Base-by-base conservation (phyloP, 2,329 filamentous ascomycete species). In the Biscogniauxia marginata region DNA sequence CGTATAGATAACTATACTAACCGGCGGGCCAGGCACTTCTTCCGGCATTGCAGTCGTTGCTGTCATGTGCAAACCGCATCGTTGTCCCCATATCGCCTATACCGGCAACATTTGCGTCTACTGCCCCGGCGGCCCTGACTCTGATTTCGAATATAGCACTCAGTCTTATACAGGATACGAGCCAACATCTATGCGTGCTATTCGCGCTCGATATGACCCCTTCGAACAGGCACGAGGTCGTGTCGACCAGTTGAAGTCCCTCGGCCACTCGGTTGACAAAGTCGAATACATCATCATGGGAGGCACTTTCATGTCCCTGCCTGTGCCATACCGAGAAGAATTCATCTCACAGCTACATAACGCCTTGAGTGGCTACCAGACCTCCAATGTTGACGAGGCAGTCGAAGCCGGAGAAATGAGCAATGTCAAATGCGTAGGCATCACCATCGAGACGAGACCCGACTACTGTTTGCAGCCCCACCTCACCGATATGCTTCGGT, bases 241-340 rank as follows among this genome's bases (percentile, higher is more conserved):
- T 65, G 93, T 99, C 5, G 96, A 99, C 67, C 95, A 99, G 76
- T 91, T 99, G 70, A 96, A 96, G 74, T 90, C 91, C 1, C 82
- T 99, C 0, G 95, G 95, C 0, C 95, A 99, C 74, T 96, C 91
- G 47, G 95, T 99, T 49, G 95, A 99, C 77, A 99, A 99, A 74
- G 95, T 99, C 21, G 95, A 99, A 78, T 99, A 98, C 74, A 99
- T 99, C 70, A 96, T 99, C 71, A 99, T 99, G 95, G 95, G 95
- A 58, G 95, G 95, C 63, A 99, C 95, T 0, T 99, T 99, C 75
- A 99, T 99, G 96, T 98, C 93, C 2, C 77, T 99, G 22, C 83
- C 93, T 7, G 87, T 92, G 67, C 86, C 88, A 21, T 99, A 99
- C 73, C 83, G 95, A 23, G 91, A 99, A 59, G 86, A 90, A 55